Evolutionary conservation across 192 early-diverging fungal species (phyloP).

Genomic region (Ambispora gerdemannii): DNA sequence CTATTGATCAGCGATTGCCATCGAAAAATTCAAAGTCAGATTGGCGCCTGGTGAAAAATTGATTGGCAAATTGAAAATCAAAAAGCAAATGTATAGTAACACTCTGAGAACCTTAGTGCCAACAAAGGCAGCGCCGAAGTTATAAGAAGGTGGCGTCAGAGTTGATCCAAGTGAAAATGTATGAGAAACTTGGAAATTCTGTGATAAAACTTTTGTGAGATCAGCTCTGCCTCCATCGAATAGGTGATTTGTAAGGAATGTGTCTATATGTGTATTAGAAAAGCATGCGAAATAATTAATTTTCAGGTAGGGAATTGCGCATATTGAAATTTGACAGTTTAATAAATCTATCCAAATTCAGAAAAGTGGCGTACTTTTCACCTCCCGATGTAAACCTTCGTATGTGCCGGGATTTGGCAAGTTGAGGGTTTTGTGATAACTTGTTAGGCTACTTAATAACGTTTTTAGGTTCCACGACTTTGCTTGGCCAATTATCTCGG

Average conservation of each 20-base stretch:
- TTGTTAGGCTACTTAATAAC: slow-evolving; percentile 19
- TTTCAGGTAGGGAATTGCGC: slow-evolving; percentile 3
- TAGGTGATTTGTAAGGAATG: slow-evolving; percentile 80
- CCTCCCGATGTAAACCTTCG: slow-evolving; percentile 78
- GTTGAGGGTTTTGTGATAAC: slow-evolving; percentile 47
- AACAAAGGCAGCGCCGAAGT: slow-evolving; percentile 87
- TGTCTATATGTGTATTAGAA: slow-evolving; percentile 43
- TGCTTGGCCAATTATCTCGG: background rate
- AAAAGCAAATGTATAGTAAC: slow-evolving; percentile 28
- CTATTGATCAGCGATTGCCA: slow-evolving; percentile 37
- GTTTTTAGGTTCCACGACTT: slow-evolving; percentile 18
- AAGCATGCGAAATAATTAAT: background rate
- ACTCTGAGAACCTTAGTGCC: slow-evolving; percentile 58
- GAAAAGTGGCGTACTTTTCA: slow-evolving; percentile 57
- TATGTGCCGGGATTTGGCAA: slow-evolving; percentile 80
- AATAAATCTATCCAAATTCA: background rate
- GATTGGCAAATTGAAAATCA: slow-evolving; percentile 1
- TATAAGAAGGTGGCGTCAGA: slow-evolving; percentile 79
- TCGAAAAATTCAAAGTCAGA: background rate
- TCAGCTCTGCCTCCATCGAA: slow-evolving; percentile 96
- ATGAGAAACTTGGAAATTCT: slow-evolving; percentile 94
- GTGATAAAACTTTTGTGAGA: slow-evolving; percentile 87
- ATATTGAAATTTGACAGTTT: background rate
- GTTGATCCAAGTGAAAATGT: slow-evolving; percentile 83
- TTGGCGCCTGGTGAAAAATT: background rate